Evolutionary conservation across 192 early-diverging fungal species (phyloP).

Genomic region (Backusella liffmaniae): DNA sequence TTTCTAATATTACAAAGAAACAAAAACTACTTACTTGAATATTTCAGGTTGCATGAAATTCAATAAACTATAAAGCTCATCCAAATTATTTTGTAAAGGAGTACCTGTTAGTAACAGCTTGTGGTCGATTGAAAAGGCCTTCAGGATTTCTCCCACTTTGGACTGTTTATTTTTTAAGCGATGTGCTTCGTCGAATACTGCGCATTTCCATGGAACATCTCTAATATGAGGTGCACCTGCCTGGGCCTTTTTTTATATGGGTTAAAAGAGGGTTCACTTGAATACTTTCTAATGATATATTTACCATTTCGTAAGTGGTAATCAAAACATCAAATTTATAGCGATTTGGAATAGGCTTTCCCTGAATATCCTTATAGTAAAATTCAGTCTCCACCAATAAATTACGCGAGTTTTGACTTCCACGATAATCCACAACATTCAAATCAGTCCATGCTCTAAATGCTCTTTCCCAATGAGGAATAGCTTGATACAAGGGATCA

Average conservation of each 20-base stretch:
- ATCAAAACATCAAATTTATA: conserved; percentile 66
- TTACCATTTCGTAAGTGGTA: conserved; percentile 58
- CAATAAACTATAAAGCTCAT: conserved; percentile 79
- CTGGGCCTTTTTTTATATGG: conserved; percentile 21
- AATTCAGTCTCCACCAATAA: conserved; percentile 83
- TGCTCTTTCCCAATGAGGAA: conserved; percentile 68
- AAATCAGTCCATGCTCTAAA: conserved; percentile 70
- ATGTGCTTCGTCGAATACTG: conserved; percentile 84
- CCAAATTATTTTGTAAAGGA: conserved; percentile 79
- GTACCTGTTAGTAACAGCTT: conserved; percentile 81
- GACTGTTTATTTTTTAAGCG: conserved; percentile 82
- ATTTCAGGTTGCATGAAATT: conserved; percentile 79
- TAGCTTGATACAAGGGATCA: conserved; percentile 3
- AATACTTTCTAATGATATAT: background rate
- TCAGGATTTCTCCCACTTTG: conserved; percentile 74
- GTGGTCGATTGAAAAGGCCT: conserved; percentile 74
- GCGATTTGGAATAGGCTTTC: conserved; percentile 45
- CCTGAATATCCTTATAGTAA: conserved; percentile 62
- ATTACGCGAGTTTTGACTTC: conserved; percentile 61
- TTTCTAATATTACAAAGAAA: background rate
- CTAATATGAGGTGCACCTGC: conserved; percentile 68
- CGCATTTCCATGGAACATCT: conserved; percentile 67
- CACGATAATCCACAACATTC: conserved; percentile 77
- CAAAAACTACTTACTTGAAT: conserved; percentile 14
- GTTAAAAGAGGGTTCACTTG: too few relatives aligned